Evolutionary conservation across 129 eudicot genomes (phyloP).

Genomic region (Centrapalus pauciflorus): DNA sequence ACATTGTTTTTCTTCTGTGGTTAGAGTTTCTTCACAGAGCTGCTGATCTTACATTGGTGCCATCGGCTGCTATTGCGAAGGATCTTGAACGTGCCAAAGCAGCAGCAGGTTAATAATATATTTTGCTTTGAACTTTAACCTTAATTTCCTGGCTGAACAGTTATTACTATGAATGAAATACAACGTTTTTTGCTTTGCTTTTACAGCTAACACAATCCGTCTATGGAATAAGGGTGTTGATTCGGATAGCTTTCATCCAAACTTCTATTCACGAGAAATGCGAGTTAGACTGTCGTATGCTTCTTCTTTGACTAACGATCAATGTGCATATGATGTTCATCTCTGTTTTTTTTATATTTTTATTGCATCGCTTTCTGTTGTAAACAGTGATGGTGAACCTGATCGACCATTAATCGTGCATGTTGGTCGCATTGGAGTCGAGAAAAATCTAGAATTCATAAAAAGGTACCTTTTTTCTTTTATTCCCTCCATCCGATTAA

Average conservation of each 20-base stretch:
- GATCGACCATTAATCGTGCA: conserved; percentile 80
- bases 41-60: conserved; percentile 96
- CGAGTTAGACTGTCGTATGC: conserved; percentile 67
- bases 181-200: not conserved
- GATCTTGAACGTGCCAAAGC: conserved; percentile 72
- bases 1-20: not conserved
- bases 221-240: conserved; percentile 99
- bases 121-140: too few relatives aligned
- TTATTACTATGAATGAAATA: not conserved
- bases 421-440: conserved; percentile 88
- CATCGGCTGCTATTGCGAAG: conserved; percentile 95
- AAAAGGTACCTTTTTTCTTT: conserved; percentile 45
- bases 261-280: conserved; percentile 77
- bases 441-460: conserved; percentile 78
- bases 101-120: conserved; percentile 54
- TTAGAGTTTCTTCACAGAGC: conserved; percentile 95
- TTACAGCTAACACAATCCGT: conserved; percentile 77
- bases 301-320: conserved; percentile 4
- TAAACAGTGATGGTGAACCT: conserved; percentile 74
- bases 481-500: not conserved
- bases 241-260: conserved; percentile 97
- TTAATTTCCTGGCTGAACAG: not conserved
- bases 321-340: not conserved
- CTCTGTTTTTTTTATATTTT: conserved; percentile 1
- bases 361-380: conserved; percentile 3